Evolutionary conservation across 257 asterid species (phyloP).

Genomic region (Cinchona pubescens): DNA sequence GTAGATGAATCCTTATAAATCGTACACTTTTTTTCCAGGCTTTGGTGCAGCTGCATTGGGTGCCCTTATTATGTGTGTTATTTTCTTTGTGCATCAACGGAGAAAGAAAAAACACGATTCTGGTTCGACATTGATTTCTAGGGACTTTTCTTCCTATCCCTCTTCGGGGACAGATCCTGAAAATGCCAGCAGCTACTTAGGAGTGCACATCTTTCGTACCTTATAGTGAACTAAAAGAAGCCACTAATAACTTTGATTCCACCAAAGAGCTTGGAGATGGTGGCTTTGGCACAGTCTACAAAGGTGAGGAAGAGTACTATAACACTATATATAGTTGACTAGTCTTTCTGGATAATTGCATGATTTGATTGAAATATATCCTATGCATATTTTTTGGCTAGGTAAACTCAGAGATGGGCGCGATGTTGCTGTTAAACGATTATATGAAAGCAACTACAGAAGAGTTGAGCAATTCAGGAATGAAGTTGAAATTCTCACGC

Average conservation of each 20-base stretch:
- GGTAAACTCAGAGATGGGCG: slow-evolving; percentile 74
- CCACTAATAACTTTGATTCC: slow-evolving; percentile 61
- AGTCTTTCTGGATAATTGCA: background rate
- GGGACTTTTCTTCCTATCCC: slow-evolving; percentile 44
- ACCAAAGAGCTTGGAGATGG: slow-evolving; percentile 74
- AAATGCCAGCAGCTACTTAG: slow-evolving; percentile 36
- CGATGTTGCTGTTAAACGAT: slow-evolving; percentile 70
- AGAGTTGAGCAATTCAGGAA: slow-evolving; percentile 76
- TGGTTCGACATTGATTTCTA: slow-evolving; percentile 26
- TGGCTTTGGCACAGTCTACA: slow-evolving; percentile 81
- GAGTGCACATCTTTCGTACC: slow-evolving; percentile 62
- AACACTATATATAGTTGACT: background rate
- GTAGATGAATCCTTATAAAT: background rate
- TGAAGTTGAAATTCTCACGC: slow-evolving; percentile 66
- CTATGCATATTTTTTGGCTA: slow-evolving; percentile 21
- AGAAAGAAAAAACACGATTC: slow-evolving; percentile 19
- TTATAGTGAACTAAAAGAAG: slow-evolving; percentile 69
- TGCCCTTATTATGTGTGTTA: slow-evolving; percentile 25
- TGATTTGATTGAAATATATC: background rate
- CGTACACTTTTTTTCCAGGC: slow-evolving; percentile 28
- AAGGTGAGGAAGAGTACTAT: slow-evolving; percentile 30
- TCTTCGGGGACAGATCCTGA: slow-evolving; percentile 42
- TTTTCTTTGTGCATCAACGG: slow-evolving; percentile 29
- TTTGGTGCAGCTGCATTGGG: slow-evolving; percentile 35
- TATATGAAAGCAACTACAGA: slow-evolving; percentile 65